Base-by-base conservation (phyloP, 371 early-diverging fungal species). In the Saksenaea vasiformis region DNA sequence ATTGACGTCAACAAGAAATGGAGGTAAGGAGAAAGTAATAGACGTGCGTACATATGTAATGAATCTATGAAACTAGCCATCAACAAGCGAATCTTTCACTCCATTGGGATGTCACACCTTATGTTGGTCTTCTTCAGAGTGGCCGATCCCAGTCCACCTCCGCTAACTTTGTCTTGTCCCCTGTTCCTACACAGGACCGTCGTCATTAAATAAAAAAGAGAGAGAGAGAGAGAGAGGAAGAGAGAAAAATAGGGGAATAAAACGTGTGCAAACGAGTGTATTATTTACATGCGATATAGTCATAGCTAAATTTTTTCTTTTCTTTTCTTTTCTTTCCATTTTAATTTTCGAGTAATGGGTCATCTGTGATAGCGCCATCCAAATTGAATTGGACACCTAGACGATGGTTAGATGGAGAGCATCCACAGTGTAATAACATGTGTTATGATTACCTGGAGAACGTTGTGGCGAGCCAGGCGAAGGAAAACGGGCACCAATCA, bases 91-190 rank as follows among this genome's bases (percentile, higher is more conserved):
- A 91, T 58, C 75, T 96, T 54, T 85, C 95, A 1, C 72, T 97
- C 36, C 90, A 91, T 58, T 94, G 93, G 89, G 92, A 95, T 69
- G 80, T 94, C 31, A 90, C 94, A 34, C 98, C 98, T 28, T 86
- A 90, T 67, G 89, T 96, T 36, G 98, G 98, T 57, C 59, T 88
- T 27, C 81, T 91, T 73, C 87, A 84, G 57, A 66, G 73, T 53
- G 87, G 87, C 26, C 71, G 71, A n/a, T 70, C 80, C 8, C 19
- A 60, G 9, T n/a, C 51, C 10, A 19, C 60, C 19, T 55, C 54
- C 2, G 64, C 58, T 15, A 68, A 58, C 38, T 53, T 68, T 22
- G 53, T 68, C 8, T 54, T 68, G 31, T 44, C 68, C 14, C 68
- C 68, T 54, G 60, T 56, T 39, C 59, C 59, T 19, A 22, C 22